phyloP scores from a whole-genome alignment of 2,329 filamentous ascomycete species.

The Colletotrichum plurivorum region DNA sequence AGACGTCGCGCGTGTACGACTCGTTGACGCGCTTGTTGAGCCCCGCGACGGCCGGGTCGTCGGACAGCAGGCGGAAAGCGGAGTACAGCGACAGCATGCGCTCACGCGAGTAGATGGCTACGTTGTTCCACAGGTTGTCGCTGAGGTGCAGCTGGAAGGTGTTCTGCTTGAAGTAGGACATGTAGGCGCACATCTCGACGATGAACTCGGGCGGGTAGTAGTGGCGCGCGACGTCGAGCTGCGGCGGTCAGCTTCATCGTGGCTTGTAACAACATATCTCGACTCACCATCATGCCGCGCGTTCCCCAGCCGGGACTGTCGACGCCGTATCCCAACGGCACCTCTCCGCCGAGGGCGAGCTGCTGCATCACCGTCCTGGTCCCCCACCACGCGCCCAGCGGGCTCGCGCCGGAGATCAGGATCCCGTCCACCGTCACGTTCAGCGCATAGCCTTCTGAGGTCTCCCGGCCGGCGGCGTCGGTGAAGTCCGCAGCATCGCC shows the following conservation, averaged over 20 bases:
- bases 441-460: slow-evolving; percentile 65
- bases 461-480: slow-evolving; percentile 61
- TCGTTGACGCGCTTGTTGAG: slow-evolving; percentile 67
- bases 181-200: slow-evolving; percentile 70
- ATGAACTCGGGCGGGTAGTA: slow-evolving; percentile 69
- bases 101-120: slow-evolving; percentile 62
- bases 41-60: slow-evolving; percentile 60
- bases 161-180: slow-evolving; percentile 74
- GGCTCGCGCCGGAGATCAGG: slow-evolving; percentile 65
- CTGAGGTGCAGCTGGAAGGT: slow-evolving; percentile 71
- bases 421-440: slow-evolving; percentile 56
- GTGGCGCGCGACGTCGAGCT: slow-evolving; percentile 67
- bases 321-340: slow-evolving; percentile 58
- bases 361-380: slow-evolving; percentile 69
- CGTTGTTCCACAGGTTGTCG: slow-evolving; percentile 69
- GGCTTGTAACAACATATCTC: too few species aligned
- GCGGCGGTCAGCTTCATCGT: not conserved
- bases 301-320: slow-evolving; percentile 67
- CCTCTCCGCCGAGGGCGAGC: slow-evolving; percentile 55
- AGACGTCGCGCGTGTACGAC: slow-evolving; percentile 65
- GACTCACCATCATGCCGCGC: slow-evolving; percentile 58
- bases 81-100: slow-evolving; percentile 66
- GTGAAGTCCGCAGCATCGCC: slow-evolving; percentile 55
- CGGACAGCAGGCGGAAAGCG: slow-evolving; percentile 68
- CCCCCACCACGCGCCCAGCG: slow-evolving; percentile 71